Evolutionary conservation across 768 basidiomycete species (phyloP), one percentile per base, ranked within the genome.

Genomic region (Serendipita vermifera): DNA sequence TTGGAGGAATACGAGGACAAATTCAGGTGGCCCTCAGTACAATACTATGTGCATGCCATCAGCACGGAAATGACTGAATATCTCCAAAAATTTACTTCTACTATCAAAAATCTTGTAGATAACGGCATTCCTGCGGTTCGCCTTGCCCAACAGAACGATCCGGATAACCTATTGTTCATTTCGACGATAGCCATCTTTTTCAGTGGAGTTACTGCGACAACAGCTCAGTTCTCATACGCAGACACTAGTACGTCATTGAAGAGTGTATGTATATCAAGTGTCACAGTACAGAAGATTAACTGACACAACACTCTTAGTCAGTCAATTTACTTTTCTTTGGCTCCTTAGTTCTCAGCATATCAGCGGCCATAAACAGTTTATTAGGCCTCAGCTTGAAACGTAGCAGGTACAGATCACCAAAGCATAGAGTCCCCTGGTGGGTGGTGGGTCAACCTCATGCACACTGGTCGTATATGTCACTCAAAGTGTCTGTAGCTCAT

Each of bases 401-500:
- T 63, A 83, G 83, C 0, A 84, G 85, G 82, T 87, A 87, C n/a
- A n/a, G n/a, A n/a, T 84, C 82, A 33, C 84, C 83, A 20, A 79
- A 81, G 6, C 78, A 85, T 66, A 79, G 81, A 55, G 82, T 85
- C 38, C 83, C 84, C 0, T 85, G 83, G 83, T 39, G 32, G 58
- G 36, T 40, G 46, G 46, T 22, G 29, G 7, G 55, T 56, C n/a
- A n/a, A n/a, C n/a, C n/a, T n/a, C n/a, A n/a, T n/a, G n/a, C n/a
- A n/a, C n/a, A n/a, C n/a, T n/a, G n/a, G n/a, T n/a, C n/a, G n/a
- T n/a, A n/a, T n/a, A n/a, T n/a, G n/a, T n/a, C n/a, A n/a, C n/a
- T n/a, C n/a, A n/a, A n/a, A n/a, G n/a, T n/a, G n/a, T n/a, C n/a
- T 83, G 83, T 82, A 85, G 39, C 69, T 85, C 56, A 87, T 88